Evolutionary conservation across 2,329 filamentous ascomycete species (phyloP).

Genomic region (Bipolaris victoriae): DNA sequence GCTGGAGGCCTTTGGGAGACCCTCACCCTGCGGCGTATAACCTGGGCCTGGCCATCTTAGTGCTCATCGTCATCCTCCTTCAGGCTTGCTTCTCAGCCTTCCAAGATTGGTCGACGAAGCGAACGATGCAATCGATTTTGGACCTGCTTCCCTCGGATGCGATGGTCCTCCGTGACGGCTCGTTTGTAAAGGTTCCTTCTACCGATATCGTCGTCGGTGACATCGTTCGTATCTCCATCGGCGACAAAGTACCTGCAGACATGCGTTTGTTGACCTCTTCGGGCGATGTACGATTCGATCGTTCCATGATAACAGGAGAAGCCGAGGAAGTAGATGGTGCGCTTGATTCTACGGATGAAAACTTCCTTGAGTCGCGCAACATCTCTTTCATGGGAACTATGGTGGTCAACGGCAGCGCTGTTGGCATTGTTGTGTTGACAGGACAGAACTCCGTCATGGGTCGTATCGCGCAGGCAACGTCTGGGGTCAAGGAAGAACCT

Average conservation of each 20-base stretch:
- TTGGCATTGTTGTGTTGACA: conserved; percentile 1
- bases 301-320: conserved; percentile 2
- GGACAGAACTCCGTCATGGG: conserved; percentile 1
- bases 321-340: background rate
- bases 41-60: background rate
- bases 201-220: background rate
- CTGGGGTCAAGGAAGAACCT: background rate
- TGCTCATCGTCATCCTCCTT: conserved; percentile 1
- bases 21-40: background rate
- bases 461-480: conserved; percentile 1
- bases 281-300: conserved; percentile 1
- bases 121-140: background rate
- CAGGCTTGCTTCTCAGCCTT: conserved; percentile 1
- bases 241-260: conserved; percentile 2
- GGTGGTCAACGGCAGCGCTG: conserved; percentile 1
- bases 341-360: background rate
- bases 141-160: conserved; percentile 1
- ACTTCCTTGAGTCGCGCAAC: conserved; percentile 2
- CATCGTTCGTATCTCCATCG: background rate
- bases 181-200: background rate
- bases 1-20: conserved; percentile 1
- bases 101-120: conserved; percentile 1
- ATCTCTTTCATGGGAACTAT: conserved; percentile 1
- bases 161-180: background rate
- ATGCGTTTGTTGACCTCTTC: background rate